A percentile compares a stretch with the other conserved stretches of the same genome.
Evolutionary conservation across 768 basidiomycete genomes (phyloP).

Genomic region (Mycena sanguinolenta): DNA sequence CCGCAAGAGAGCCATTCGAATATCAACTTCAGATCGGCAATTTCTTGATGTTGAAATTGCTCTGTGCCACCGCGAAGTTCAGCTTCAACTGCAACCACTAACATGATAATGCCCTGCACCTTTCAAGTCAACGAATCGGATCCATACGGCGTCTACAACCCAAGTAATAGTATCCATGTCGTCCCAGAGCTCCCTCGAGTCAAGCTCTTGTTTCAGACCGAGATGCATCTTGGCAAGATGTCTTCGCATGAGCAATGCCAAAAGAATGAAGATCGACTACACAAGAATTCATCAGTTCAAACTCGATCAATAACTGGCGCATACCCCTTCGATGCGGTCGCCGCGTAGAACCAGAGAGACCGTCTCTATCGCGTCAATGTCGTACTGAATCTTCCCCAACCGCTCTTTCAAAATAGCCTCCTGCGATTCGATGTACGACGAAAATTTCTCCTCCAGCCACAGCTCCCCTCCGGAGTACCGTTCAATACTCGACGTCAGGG

Average conservation of each 20-base stretch:
- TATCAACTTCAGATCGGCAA: slow-evolving; percentile 13
- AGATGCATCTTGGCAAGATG: slow-evolving; percentile 28
- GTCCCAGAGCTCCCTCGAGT: slow-evolving; percentile 2
- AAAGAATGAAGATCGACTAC: slow-evolving; percentile 17
- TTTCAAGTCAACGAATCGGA: slow-evolving; percentile 8
- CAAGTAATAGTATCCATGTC: slow-evolving; percentile 3
- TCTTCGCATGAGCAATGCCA: slow-evolving; percentile 12
- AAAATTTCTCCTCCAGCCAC: not conserved
- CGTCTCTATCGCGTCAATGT: not conserved
- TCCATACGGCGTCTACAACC: slow-evolving; percentile 8
- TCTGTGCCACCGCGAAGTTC: not conserved
- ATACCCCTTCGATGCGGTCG: slow-evolving; percentile 1
- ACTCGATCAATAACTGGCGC: not conserved
- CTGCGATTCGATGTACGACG: not conserved
- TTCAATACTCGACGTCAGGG: slow-evolving; percentile 5
- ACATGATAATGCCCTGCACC: not conserved
- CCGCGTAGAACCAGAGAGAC: not conserved
- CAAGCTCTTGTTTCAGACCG: slow-evolving; percentile 14
- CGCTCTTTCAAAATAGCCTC: not conserved
- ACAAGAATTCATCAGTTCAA: not conserved
- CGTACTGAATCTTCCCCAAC: not conserved
- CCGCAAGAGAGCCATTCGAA: slow-evolving; percentile 29
- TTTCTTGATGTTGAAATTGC: slow-evolving; percentile 16
- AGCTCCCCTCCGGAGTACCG: not conserved
- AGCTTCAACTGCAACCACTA: not conserved